Evolutionary conservation across 306 rosid genomes (phyloP), one percentile per base, ranked within the genome.

Genomic region (Gleditsia sinensis): DNA sequence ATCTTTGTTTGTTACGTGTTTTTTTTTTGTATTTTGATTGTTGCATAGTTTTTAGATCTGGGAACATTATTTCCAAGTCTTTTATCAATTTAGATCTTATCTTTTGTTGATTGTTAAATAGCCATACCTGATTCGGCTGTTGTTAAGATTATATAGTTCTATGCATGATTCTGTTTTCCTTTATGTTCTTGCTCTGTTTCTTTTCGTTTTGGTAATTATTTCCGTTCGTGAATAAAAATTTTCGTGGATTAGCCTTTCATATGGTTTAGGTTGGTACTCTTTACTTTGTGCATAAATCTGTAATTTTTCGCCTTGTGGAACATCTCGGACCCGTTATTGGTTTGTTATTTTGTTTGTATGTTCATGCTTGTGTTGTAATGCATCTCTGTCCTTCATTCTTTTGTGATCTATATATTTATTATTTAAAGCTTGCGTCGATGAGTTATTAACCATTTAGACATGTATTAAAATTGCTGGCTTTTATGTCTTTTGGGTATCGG

Each of bases 21-120:
- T 39, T 7, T 1, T 10, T 56, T 25, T 17, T 6, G 11, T 13
- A 0, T 23, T 7, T 25, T 9, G 32, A 28, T 61, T 1, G 3
- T 45, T 43, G 19, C n/a, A 3, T 54, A 1, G 8, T 28, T 30
- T 56, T 4, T 57, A 69, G 75, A 71, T 83, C 63, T 13, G n/a
- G 0, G 36, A 42, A 42, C 53, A 7, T 1, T 5, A 14, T 58
- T 1, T 32, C 12, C 13, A 10, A 21, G n/a, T 33, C 25, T n/a
- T 39, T 49, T 4, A 11, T 23, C 6, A n/a, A 1, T 45, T 45
- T 3, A 0, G 12, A 46, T 27, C 16, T 16, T 28, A 5, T 9
- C 16, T 28, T 0, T 14, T 20, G 59, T 25, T 16, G 27, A 24
- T 2, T 17, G 32, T 4, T 11, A n/a, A n/a, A n/a, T n/a, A n/a